Percentiles rank a stretch among this genome's conserved stretches.
Evolutionary conservation across 2,329 filamentous ascomycete species (phyloP).

Genomic region (Alternaria gansuensis): DNA sequence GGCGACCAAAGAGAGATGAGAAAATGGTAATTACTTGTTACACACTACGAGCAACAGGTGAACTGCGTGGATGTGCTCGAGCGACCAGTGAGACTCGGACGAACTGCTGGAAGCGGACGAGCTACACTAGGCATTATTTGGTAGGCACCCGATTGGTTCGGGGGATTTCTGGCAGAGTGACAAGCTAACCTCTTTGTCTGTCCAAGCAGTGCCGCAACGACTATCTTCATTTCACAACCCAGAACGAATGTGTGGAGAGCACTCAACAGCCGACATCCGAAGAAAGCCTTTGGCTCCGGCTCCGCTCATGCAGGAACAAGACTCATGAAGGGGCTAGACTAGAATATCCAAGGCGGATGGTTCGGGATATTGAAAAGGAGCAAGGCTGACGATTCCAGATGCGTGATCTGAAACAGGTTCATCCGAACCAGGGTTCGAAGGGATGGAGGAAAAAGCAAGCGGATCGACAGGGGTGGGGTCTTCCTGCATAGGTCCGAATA

Average conservation of each 20-base stretch:
- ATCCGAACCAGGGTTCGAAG: not conserved
- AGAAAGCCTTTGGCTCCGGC: not conserved
- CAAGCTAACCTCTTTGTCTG: not conserved
- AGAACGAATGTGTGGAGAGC: not conserved
- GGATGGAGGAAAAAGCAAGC: not conserved
- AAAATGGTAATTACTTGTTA: conserved; percentile 1
- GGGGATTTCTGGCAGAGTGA: not conserved
- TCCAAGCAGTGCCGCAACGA: not conserved
- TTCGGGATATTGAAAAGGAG: conserved; percentile 2
- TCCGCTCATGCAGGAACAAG: conserved; percentile 2
- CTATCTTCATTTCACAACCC: conserved; percentile 11
- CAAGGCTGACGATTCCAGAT: conserved; percentile 3
- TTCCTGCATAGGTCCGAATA: conserved; percentile 1
- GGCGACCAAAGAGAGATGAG: conserved; percentile 6
- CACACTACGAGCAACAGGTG: not conserved
- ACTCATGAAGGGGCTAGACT: not conserved
- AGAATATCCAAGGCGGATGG: not conserved
- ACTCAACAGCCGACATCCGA: not conserved
- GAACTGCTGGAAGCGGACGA: not conserved
- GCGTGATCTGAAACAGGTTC: conserved; percentile 2
- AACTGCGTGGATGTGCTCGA: not conserved
- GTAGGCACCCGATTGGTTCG: not conserved
- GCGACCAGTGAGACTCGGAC: conserved; percentile 4
- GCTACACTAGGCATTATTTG: not conserved
- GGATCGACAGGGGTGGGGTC: conserved; percentile 1